Conservation (phyloP, 2,329 filamentous ascomycete species). For the Beauveria brongniartii region DNA sequence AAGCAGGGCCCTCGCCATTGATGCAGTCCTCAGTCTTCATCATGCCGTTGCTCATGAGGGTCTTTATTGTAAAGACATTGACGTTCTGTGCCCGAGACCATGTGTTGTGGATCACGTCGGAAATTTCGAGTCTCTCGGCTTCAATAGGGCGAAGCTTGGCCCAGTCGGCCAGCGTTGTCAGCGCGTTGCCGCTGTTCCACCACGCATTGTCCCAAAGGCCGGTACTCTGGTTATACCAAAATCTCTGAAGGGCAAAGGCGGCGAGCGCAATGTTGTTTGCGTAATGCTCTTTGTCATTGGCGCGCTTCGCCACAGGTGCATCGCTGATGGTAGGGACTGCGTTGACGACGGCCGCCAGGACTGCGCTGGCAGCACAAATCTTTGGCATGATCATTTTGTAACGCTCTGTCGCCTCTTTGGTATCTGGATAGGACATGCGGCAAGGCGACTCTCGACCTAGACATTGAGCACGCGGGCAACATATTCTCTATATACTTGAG, state of each 20-base stretch:
- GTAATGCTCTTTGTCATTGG: neutral
- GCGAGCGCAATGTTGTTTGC: neutral
- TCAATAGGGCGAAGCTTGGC: conserved; percentile 25
- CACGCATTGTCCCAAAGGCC: conserved; percentile 60
- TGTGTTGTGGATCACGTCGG: conserved; percentile 35
- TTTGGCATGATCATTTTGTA: neutral
- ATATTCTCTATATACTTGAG: neutral
- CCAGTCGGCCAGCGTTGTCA: conserved; percentile 55
- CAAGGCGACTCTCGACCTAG: too few species aligned
- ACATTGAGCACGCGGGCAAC: neutral
- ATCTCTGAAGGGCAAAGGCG: neutral
- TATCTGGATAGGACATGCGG: too few species aligned
- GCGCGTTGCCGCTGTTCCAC: conserved; percentile 65
- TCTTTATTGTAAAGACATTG: conserved; percentile 30
- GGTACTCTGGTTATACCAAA: conserved; percentile 51
- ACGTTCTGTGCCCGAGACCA: conserved; percentile 36
- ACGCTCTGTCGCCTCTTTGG: too few species aligned
- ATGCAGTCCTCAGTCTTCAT: conserved; percentile 30
- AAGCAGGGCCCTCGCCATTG: conserved; percentile 12
- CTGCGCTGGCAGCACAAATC: neutral
- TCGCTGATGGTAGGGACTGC: neutral
- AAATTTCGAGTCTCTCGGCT: conserved; percentile 31
- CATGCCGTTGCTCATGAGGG: conserved; percentile 25
- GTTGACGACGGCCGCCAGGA: neutral
- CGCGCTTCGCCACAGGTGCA: neutral